Conservation (phyloP, 345 rosid genomes). For the Hibiscus mutabilis region DNA sequence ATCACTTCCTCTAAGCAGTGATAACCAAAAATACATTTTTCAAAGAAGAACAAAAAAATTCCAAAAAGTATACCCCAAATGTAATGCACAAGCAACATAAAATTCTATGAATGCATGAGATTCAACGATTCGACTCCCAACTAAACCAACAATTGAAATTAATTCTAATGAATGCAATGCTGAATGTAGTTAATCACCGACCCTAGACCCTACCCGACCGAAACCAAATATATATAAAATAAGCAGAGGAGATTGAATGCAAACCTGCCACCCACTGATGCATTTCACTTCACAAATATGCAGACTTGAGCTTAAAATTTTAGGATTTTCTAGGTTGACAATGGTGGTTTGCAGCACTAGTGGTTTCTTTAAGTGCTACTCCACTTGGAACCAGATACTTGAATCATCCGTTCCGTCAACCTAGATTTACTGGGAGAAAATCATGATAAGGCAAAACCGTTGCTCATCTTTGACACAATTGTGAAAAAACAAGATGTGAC, state of each 20-base stretch:
- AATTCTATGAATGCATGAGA: conserved; percentile 34
- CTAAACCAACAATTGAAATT: not conserved
- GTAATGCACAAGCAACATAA: not conserved
- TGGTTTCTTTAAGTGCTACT: conserved; percentile 18
- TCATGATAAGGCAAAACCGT: not conserved
- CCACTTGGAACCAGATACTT: conserved; percentile 15
- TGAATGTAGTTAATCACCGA: conserved; percentile 9
- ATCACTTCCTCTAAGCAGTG: conserved; percentile 3
- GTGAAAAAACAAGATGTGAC: conserved; percentile 3
- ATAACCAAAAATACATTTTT: conserved; percentile 4
- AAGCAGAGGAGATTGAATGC: conserved; percentile 10
- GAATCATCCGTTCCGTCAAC: conserved; percentile 13
- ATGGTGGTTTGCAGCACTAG: conserved; percentile 13
- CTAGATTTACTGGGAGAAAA: conserved; percentile 5
- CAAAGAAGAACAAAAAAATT: not conserved
- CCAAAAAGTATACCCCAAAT: not conserved
- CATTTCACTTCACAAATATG: conserved; percentile 9
- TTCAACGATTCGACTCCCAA: conserved; percentile 20
- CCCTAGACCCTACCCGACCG: not conserved
- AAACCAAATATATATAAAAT: not conserved
- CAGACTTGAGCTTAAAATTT: conserved; percentile 14
- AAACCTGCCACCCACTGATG: conserved; percentile 12
- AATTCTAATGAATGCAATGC: conserved; percentile 21
- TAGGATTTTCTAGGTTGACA: not conserved
- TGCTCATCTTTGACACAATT: not conserved